Evolutionary conservation across 306 rosid genomes (phyloP).

Genomic region (Castanopsis chinensis): DNA sequence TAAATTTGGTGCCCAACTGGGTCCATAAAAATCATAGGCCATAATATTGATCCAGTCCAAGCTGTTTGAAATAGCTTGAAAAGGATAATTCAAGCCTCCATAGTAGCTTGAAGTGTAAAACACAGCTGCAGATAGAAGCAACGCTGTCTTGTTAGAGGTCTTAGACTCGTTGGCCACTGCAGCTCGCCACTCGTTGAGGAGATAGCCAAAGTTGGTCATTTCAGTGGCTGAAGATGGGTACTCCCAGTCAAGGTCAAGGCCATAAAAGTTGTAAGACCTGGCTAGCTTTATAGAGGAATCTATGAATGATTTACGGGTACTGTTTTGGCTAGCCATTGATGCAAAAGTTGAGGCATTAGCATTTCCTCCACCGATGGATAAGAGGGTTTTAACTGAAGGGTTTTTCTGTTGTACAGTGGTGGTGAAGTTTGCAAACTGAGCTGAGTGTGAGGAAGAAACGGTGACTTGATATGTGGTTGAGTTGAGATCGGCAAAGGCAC

Average conservation of each 20-base stretch:
- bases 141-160: neutral
- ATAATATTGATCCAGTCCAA: slow-evolving; percentile 22
- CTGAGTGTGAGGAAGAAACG: slow-evolving; percentile 25
- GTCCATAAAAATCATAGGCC: slow-evolving; percentile 17
- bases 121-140: slow-evolving; percentile 37
- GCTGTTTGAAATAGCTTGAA: neutral
- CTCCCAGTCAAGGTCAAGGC: slow-evolving; percentile 54
- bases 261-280: slow-evolving; percentile 30
- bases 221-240: slow-evolving; percentile 28
- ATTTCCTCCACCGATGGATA: slow-evolving; percentile 51
- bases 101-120: slow-evolving; percentile 13
- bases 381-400: slow-evolving; percentile 38
- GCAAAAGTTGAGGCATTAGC: slow-evolving; percentile 20
- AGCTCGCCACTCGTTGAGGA: slow-evolving; percentile 37
- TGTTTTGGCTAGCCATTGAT: slow-evolving; percentile 36
- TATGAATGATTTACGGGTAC: slow-evolving; percentile 34
- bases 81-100: neutral
- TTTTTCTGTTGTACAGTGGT: slow-evolving; percentile 38
- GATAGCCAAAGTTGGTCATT: slow-evolving; percentile 35
- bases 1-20: slow-evolving; percentile 12
- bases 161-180: slow-evolving; percentile 32
- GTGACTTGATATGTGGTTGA: slow-evolving; percentile 24
- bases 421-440: slow-evolving; percentile 36
- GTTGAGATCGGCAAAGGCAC: slow-evolving; percentile 51
- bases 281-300: slow-evolving; percentile 37